Percentiles rank a stretch among this genome's conserved stretches.
Evolutionary conservation across 176 grass and related monocot species (phyloP).

Genomic region (Zoysia pacifica): DNA sequence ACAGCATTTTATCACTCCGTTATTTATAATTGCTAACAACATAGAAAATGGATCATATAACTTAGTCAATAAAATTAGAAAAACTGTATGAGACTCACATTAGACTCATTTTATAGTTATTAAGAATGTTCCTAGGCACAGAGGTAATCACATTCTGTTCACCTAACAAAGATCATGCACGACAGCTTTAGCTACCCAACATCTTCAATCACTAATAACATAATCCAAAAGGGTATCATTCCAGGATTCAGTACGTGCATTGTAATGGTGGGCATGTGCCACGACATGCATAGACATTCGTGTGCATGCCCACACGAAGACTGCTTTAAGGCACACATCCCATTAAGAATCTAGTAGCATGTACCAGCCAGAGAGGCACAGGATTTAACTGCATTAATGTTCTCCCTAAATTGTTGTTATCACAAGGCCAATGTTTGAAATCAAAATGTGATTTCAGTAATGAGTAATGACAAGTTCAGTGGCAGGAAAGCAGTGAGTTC

Average conservation of each 20-base stretch:
- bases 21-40: not conserved
- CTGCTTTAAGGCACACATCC: conserved; percentile 43
- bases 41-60: conserved; percentile 8
- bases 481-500: too few species aligned
- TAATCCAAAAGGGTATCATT: conserved; percentile 26
- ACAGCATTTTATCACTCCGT: not conserved
- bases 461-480: conserved; percentile 40
- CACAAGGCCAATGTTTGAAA: conserved; percentile 31
- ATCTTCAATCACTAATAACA: conserved; percentile 14
- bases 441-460: conserved; percentile 35
- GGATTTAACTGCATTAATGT: conserved; percentile 41
- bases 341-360: conserved; percentile 52
- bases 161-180: conserved; percentile 27
- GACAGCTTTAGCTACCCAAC: conserved; percentile 1
- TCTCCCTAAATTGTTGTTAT: conserved; percentile 38
- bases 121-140: not conserved
- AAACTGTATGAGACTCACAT: not conserved
- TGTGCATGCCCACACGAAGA: conserved; percentile 44
- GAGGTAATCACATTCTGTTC: not conserved
- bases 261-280: conserved; percentile 43
- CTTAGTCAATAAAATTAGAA: conserved; percentile 10
- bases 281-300: conserved; percentile 48
- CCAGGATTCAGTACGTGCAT: conserved; percentile 47
- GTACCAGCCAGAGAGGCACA: conserved; percentile 39
- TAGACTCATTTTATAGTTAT: too few species aligned